phyloP scores from a whole-genome alignment of 345 rosid species.

The Salix koriyanagi region DNA sequence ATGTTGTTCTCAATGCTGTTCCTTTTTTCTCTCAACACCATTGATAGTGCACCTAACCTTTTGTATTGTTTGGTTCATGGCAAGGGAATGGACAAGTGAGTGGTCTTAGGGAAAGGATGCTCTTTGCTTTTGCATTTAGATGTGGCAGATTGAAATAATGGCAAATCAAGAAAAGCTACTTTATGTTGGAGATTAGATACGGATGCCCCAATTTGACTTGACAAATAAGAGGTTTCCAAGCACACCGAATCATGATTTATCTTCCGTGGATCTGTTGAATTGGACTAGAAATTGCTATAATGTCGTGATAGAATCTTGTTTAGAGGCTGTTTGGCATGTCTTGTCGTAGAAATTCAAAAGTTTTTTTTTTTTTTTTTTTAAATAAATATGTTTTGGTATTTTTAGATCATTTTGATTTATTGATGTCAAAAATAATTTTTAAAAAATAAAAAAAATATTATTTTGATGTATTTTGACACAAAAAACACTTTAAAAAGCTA shows the following conservation, averaged over 20 bases:
- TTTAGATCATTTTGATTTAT: too few relatives aligned
- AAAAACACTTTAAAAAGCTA: too few relatives aligned
- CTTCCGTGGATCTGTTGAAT: not conserved
- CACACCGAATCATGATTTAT: not conserved
- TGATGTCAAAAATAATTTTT: too few relatives aligned
- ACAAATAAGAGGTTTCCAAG: not conserved
- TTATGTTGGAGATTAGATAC: not conserved
- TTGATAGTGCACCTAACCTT: not conserved
- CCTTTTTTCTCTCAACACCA: not conserved
- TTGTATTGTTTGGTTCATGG: not conserved
- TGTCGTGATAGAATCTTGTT: too few relatives aligned
- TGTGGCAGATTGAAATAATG: not conserved
- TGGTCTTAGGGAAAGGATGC: slow-evolving; percentile 1
- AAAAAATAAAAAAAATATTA: too few relatives aligned
- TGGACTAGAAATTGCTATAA: too few relatives aligned
- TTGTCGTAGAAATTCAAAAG: too few relatives aligned
- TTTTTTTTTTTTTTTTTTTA: too few relatives aligned
- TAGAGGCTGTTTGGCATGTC: too few relatives aligned
- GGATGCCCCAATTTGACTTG: not conserved
- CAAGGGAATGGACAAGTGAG: not conserved
- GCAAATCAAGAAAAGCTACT: not conserved
- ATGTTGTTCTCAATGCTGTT: not conserved
- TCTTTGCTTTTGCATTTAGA: not conserved
- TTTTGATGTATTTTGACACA: too few relatives aligned
- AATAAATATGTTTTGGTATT: too few relatives aligned